Conservation (phyloP, 2,329 filamentous ascomycete species). For the Cladosporium sp. region DNA sequence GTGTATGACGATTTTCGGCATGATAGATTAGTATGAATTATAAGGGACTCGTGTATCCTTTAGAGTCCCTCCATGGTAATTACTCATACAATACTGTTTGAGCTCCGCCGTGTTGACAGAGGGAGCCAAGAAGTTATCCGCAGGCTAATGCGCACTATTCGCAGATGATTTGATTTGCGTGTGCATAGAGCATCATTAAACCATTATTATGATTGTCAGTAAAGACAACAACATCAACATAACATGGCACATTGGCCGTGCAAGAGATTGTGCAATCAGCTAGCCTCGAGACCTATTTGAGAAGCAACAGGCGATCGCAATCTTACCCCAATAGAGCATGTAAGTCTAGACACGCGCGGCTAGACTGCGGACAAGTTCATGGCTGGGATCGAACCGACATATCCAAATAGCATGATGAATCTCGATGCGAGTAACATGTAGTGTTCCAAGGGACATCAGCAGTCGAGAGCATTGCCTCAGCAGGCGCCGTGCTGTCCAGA, state of each 20-base stretch:
- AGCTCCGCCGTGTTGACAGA: neutral
- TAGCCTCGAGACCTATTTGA: neutral
- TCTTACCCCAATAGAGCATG: neutral
- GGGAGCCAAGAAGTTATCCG: neutral
- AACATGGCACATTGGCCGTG: neutral
- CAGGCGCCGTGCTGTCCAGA: slow-evolving; percentile 8
- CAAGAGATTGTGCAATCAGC: neutral
- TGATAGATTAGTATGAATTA: neutral
- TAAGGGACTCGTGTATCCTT: neutral
- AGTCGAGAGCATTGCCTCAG: slow-evolving; percentile 8
- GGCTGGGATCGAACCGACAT: neutral
- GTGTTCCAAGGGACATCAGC: slow-evolving; percentile 1
- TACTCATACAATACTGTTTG: neutral
- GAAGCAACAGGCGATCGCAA: neutral
- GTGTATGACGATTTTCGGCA: neutral
- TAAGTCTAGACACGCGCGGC: neutral
- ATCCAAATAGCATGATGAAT: neutral
- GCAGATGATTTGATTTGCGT: neutral
- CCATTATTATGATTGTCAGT: neutral
- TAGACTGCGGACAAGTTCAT: neutral
- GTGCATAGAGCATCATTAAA: neutral
- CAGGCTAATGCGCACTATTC: neutral
- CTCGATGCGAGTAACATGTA: neutral
- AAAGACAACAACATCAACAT: neutral
- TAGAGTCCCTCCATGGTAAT: no score